phyloP scores from a whole-genome alignment of 1,284 basidiomycete species.

The Neonothopanus nambi region DNA sequence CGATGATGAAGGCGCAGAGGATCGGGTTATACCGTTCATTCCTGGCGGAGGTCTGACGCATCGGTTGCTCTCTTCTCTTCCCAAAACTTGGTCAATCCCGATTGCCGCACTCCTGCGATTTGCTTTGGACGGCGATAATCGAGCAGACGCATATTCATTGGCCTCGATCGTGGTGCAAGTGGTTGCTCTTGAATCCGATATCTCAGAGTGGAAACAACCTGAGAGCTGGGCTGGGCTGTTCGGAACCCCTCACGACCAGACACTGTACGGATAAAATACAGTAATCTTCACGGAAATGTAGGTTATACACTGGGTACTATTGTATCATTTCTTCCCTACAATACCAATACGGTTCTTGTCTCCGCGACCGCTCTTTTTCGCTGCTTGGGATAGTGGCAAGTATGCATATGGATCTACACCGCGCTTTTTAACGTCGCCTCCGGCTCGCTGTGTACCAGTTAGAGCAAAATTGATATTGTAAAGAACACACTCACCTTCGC shows the following conservation, averaged over 20 bases:
- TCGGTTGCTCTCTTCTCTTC: conserved; percentile 58
- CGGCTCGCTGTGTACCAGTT: conserved; percentile 69
- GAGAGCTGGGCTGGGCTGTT: conserved; percentile 70
- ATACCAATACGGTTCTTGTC: conserved; percentile 48
- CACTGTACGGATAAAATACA: conserved; percentile 61
- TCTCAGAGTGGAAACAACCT: conserved; percentile 58
- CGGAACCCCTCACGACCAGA: conserved; percentile 70
- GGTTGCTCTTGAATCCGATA: conserved; percentile 36
- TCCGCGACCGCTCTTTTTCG: conserved; percentile 60
- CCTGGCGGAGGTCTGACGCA: conserved; percentile 76
- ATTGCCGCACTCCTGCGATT: conserved; percentile 62
- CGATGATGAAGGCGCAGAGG: conserved; percentile 26
- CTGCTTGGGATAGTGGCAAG: conserved; percentile 77
- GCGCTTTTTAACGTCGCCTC: conserved; percentile 87
- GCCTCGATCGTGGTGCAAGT: conserved; percentile 54
- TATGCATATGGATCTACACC: conserved; percentile 94
- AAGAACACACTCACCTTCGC: conserved; percentile 56
- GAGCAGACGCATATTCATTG: conserved; percentile 65
- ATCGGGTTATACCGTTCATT: conserved; percentile 53
- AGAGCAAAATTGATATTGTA: background rate
- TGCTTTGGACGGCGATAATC: conserved; percentile 78
- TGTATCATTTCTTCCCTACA: conserved; percentile 44
- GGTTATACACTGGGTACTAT: background rate
- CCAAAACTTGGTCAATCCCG: conserved; percentile 57
- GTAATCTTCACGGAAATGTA: background rate